Percentiles rank a stretch among this genome's conserved stretches.
Evolutionary conservation across 208 protist species (phyloP).

Genomic region (Leishmania amazonensis): DNA sequence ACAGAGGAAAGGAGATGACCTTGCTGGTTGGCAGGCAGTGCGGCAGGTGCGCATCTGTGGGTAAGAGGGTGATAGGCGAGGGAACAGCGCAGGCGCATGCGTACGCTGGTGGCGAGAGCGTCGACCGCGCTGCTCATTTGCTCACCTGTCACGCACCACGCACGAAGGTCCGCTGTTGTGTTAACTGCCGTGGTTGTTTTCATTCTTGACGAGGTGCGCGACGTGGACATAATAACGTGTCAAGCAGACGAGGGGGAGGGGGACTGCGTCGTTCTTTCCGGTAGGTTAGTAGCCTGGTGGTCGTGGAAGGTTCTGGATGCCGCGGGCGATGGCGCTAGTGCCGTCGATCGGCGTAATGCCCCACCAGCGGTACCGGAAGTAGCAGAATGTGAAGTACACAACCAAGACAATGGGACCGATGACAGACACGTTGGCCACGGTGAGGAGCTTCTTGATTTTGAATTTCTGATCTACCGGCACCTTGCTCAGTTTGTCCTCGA

Average conservation of each 20-base stretch:
- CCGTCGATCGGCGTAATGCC: conserved; percentile 81
- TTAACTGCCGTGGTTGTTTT: not conserved
- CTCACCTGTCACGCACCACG: not conserved
- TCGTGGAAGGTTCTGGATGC: conserved; percentile 79
- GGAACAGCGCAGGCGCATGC: not conserved
- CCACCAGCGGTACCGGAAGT: conserved; percentile 61
- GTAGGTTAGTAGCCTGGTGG: conserved; percentile 63
- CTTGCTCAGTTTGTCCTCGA: conserved; percentile 77
- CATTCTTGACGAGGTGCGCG: not conserved
- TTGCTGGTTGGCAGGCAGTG: not conserved
- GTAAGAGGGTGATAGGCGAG: not conserved
- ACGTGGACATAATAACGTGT: not conserved
- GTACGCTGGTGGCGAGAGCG: not conserved
- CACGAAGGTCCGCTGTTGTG: not conserved
- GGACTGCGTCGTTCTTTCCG: not conserved
- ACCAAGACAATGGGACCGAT: conserved; percentile 67
- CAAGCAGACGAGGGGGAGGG: not conserved
- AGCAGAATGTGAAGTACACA: conserved; percentile 75
- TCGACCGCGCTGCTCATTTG: not conserved
- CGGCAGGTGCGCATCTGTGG: not conserved
- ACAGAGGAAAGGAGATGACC: not conserved
- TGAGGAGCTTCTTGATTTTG: conserved; percentile 85
- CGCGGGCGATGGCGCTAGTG: conserved; percentile 56
- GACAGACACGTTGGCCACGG: conserved; percentile 76
- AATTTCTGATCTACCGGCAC: conserved; percentile 87